Base-by-base conservation (phyloP, 148 eudicot species). In the Vaccinium vitisidaea region DNA sequence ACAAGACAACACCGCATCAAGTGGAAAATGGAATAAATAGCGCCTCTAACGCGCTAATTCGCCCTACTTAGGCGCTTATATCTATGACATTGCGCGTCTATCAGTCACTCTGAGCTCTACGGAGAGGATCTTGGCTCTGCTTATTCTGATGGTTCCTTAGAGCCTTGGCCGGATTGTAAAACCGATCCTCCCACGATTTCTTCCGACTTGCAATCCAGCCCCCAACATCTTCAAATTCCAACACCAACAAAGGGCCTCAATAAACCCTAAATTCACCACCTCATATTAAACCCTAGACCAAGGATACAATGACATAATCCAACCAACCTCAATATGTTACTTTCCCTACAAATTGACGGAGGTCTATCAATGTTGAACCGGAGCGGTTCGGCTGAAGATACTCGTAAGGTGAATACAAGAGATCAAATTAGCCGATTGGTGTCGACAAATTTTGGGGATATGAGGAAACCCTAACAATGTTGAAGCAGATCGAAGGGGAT, bases 151-250 rank as follows among this genome's bases (percentile, higher is more conserved):
- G 67, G 80, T 86, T 90, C 76, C 85, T 90, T 86, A 91, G 84
- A 32, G 83, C 88, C 81, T 88, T 90, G 1, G 87, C 88, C 23
- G 94, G 88, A 85, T 85, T 86, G 85, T 91, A 90, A 79, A 92
- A 90, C 80, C 93, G 88, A 85, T 92, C 95, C 67, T 91, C 93
- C 87, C 92, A 15, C 87, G 88, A 85, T 85, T 92, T 82, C 91
- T 76, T 52, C 88, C 92, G 75, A 92, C 89, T 84, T 94, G 92
- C 84, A 95, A 65, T 30, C 97, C 97, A 43, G 94, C 90, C 27
- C 95, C 98, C 78, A 91, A 88, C 96, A 93, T 95, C 53, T 80
- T 54, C 79, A 58, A 11, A 52, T 7, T 12, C n/a, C 65, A 12
- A 14, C 1, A 15, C 27, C 21, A 21, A 50, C 15, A 83, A 11